Evolutionary conservation across 2,329 filamentous ascomycete genomes (phyloP), one percentile per base, ranked within the genome.

Genomic region (Venturia effusa): DNA sequence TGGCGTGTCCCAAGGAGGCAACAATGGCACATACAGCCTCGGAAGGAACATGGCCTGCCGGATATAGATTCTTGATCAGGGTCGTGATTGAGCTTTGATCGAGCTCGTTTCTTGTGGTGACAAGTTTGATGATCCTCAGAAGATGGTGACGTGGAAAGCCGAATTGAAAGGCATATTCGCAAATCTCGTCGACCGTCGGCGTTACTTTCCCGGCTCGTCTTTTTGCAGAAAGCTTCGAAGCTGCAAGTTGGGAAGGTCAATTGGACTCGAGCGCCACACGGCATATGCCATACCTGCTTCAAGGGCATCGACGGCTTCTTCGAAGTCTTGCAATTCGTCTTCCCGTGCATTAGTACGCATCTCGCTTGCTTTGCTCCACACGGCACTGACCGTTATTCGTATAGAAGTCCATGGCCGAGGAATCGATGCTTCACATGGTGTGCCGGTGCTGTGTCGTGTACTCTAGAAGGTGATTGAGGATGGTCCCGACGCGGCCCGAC

Each of bases 31-130:
- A 78, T 61, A 89, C 78, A 48, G 85, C 74, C 64, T 84, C 79
- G 40, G 82, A 78, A 15, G 83, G 72, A n/a, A 95, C 81, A 51
- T 80, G 80, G 45, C 81, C 79, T n/a, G 83, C 80, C 1, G 91
- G 90, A 73, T 93, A 95, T 61, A 95, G 77, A 66, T 88, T 89
- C 67, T 86, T 89, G 69, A 91, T 75, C 60, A 95, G 78, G 34
- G 80, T 83, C 17, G 83, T 85, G 34, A 88, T 80, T 68, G 86
- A 91, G 34, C 85, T 85, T 74, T 94, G 91, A 72, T 94, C 90
- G 27, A 96, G 81, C 68, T 87, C 79, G 68, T 81, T 89, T 59
- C 85, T 85, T 27, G 79, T 78, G 24, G 86, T 87, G 67, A 90
- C 75, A 64, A 93, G 78, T 65, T 86, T 82, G 67, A 94, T 76